These are phyloP conservation scores for Globisporangium orthogonon DNA, from an alignment of 352 stramenopile genomes.

Conservation along the genomic window DNA sequence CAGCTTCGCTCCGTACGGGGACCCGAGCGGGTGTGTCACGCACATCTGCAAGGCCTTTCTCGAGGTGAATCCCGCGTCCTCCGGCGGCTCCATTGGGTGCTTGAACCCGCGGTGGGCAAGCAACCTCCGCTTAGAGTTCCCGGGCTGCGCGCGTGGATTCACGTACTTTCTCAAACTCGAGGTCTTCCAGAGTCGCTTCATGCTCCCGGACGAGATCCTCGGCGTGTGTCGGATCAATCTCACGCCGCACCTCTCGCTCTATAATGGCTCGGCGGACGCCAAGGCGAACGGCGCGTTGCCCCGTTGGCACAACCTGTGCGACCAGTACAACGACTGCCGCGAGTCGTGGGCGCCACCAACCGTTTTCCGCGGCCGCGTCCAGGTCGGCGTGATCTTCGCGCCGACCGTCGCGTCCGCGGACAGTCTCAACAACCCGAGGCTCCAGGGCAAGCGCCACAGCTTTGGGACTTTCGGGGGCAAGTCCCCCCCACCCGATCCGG, in stretches of 20 bases:
- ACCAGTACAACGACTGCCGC: slow-evolving; percentile 84
- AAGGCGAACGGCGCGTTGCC: slow-evolving; percentile 75
- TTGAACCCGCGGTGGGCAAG: slow-evolving; percentile 64
- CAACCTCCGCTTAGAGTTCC: slow-evolving; percentile 74
- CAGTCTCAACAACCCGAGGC: slow-evolving; percentile 35
- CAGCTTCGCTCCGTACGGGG: slow-evolving; percentile 60
- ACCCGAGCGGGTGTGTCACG: slow-evolving; percentile 73
- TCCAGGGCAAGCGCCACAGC: slow-evolving; percentile 30
- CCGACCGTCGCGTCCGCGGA: slow-evolving; percentile 51
- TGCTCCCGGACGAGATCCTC: slow-evolving; percentile 69
- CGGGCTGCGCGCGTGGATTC: slow-evolving; percentile 61
- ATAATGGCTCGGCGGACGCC: slow-evolving; percentile 71
- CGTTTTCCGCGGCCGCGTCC: slow-evolving; percentile 72
- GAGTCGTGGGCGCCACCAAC: slow-evolving; percentile 81
- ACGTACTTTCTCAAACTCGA: slow-evolving; percentile 78
- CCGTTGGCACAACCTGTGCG: slow-evolving; percentile 82
- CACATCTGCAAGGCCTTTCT: slow-evolving; percentile 48
- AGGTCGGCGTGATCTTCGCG: slow-evolving; percentile 74
- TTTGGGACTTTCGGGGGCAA: slow-evolving; percentile 5
- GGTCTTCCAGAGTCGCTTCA: slow-evolving; percentile 81
- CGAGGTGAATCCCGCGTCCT: slow-evolving; percentile 13
- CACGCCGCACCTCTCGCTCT: slow-evolving; percentile 72
- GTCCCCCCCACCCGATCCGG: slow-evolving; percentile 1
- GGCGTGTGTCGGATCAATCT: slow-evolving; percentile 85
- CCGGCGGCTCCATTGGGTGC: slow-evolving; percentile 5